Evolutionary conservation across 495 filamentous ascomycete species (phyloP).

Genomic region (Neurospora sp.): DNA sequence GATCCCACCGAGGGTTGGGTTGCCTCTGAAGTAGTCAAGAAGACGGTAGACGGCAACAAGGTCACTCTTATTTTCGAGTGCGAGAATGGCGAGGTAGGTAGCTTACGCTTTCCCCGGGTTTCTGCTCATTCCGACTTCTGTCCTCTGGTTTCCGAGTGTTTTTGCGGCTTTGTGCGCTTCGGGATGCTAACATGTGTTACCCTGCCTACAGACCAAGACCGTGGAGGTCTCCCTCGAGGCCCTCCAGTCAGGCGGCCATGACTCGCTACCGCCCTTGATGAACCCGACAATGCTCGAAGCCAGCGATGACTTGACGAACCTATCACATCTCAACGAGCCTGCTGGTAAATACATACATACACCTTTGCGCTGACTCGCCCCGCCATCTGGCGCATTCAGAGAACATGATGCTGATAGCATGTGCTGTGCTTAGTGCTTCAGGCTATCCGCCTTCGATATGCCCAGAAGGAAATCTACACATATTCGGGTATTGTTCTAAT

Average conservation of each 20-base stretch:
- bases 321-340: slow-evolving; percentile 97
- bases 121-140: neutral
- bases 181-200: slow-evolving; percentile 15
- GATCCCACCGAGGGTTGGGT: slow-evolving; percentile 94
- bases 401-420: slow-evolving; percentile 24
- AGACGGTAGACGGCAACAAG: slow-evolving; percentile 73
- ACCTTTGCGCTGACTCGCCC: neutral
- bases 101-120: slow-evolving; percentile 1
- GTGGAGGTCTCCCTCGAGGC: slow-evolving; percentile 71
- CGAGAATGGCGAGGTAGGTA: slow-evolving; percentile 81
- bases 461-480: slow-evolving; percentile 99
- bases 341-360: slow-evolving; percentile 55
- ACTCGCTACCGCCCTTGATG: slow-evolving; percentile 85
- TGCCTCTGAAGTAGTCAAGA: slow-evolving; percentile 88
- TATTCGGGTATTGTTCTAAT: slow-evolving; percentile 99
- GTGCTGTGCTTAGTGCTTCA: slow-evolving; percentile 61
- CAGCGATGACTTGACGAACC: slow-evolving; percentile 93
- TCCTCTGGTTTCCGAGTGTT: neutral
- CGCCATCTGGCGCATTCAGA: neutral
- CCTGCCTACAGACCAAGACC: slow-evolving; percentile 52
- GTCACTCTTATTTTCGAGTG: slow-evolving; percentile 76
- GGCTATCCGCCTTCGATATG: slow-evolving; percentile 94
- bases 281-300: slow-evolving; percentile 98
- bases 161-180: neutral
- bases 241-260: slow-evolving; percentile 57